Conservation (phyloP, 441 rosid genomes). For the Croton setiger region DNA sequence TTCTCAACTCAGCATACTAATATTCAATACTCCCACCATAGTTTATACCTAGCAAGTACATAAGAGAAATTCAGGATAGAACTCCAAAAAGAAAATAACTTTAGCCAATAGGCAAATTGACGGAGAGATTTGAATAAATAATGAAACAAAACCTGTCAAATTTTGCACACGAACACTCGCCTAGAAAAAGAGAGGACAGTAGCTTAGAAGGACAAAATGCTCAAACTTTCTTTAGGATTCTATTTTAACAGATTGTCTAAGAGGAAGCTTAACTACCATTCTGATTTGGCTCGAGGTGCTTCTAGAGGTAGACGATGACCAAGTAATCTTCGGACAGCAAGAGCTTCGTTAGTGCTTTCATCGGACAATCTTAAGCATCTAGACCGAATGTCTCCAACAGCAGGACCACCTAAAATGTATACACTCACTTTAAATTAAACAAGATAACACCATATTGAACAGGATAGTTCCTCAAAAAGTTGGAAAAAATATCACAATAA, state of each 20-base stretch:
- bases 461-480: background rate
- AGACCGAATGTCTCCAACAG: constrained; percentile 94
- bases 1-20: constrained; percentile 34
- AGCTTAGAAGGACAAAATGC: background rate
- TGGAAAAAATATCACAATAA: background rate
- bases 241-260: background rate
- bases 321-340: constrained; percentile 82
- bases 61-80: constrained; percentile 17
- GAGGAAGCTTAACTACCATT: constrained; percentile 47
- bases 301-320: constrained; percentile 84
- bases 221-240: background rate
- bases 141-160: background rate
- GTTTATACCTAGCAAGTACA: constrained; percentile 32
- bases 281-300: constrained; percentile 60
- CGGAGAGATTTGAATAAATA: no score
- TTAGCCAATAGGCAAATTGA: no score
- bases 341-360: constrained; percentile 83
- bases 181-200: background rate
- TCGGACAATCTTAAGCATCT: constrained; percentile 91
- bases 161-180: background rate
- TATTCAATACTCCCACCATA: constrained; percentile 31
- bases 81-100: background rate
- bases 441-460: background rate
- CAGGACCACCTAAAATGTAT: constrained; percentile 69
- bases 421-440: constrained; percentile 1